Evolutionary conservation across 176 grass and related monocot species (phyloP).

Genomic region (Paspalum vaginatum): DNA sequence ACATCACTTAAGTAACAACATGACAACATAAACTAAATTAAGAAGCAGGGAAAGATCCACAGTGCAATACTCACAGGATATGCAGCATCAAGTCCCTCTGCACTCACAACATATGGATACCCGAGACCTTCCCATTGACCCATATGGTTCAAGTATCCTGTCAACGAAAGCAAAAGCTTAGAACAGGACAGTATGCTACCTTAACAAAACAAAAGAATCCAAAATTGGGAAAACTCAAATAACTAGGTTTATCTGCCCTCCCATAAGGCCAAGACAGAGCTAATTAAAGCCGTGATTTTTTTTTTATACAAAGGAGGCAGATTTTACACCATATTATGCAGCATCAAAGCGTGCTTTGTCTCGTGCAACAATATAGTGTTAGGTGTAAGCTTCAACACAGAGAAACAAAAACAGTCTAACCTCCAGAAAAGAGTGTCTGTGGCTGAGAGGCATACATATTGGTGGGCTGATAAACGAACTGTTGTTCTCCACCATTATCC

Average conservation of each 20-base stretch:
- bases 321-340: background rate
- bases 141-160: constrained; percentile 42
- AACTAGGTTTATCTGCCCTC: background rate
- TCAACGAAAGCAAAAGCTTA: constrained; percentile 25
- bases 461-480: constrained; percentile 31
- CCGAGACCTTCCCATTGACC: constrained; percentile 58
- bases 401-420: constrained; percentile 42
- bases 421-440: constrained; percentile 47
- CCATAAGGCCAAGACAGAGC: background rate
- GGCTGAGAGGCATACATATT: constrained; percentile 47
- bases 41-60: background rate
- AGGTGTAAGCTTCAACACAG: constrained; percentile 18
- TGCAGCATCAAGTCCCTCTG: constrained; percentile 42
- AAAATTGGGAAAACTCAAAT: background rate
- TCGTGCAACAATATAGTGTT: background rate
- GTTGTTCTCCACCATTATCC: constrained; percentile 45
- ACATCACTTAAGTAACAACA: constrained; percentile 26
- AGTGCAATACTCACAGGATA: constrained; percentile 51
- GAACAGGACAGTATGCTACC: background rate
- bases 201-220: background rate
- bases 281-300: background rate
- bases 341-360: background rate
- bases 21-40: background rate
- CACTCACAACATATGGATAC: constrained; percentile 42
- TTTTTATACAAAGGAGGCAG: background rate